These are phyloP conservation scores for Guyanaporus albipodus DNA, from an alignment of 768 basidiomycete species.

Conservation along the genomic window DNA sequence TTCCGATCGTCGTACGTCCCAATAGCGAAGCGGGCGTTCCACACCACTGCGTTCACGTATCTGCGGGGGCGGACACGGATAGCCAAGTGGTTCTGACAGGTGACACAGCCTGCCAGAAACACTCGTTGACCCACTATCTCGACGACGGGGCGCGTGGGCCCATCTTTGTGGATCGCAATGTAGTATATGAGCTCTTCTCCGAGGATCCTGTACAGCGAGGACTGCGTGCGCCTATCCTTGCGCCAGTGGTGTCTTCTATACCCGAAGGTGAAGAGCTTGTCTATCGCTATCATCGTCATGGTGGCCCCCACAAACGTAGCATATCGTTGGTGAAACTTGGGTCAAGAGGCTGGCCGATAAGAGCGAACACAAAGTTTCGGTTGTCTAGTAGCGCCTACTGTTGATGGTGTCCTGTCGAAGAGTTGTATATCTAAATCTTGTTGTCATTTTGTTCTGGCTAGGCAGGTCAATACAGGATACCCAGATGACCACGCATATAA, in stretches of 20 bases:
- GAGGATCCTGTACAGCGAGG: slow-evolving; percentile 5
- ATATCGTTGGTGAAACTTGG: slow-evolving; percentile 24
- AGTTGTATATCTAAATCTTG: too few relatives aligned
- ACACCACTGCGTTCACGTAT: background rate
- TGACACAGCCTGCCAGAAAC: background rate
- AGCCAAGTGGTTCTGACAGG: slow-evolving; percentile 6
- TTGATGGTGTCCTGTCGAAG: too few relatives aligned
- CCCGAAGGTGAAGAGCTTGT: slow-evolving; percentile 15
- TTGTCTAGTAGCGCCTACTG: background rate
- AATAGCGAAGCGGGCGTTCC: background rate
- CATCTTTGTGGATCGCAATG: slow-evolving; percentile 12
- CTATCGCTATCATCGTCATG: slow-evolving; percentile 5
- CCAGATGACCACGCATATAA: too few relatives aligned
- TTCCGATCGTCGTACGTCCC: slow-evolving; percentile 4
- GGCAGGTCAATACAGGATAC: too few relatives aligned
- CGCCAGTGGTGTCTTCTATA: slow-evolving; percentile 3
- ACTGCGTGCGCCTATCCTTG: slow-evolving; percentile 4
- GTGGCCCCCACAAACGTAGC: rapidly evolving
- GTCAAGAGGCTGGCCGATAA: slow-evolving; percentile 8
- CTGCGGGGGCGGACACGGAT: background rate
- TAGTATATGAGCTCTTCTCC: background rate
- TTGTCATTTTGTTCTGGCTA: too few relatives aligned
- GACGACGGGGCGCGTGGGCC: slow-evolving; percentile 14
- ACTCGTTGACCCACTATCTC: slow-evolving; percentile 16
- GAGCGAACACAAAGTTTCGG: background rate